phyloP scores from a whole-genome alignment of 78 protist genomes.

The Dictyostelium discoideum region dicty_2.7 NC_007089.4:4333501-4334000 shows the following conservation, averaged over 20 bases:
- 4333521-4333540: too few species aligned
- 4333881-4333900: conserved; percentile 61
- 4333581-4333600: background rate
- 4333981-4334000: background rate
- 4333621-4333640: too few species aligned
- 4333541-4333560: background rate
- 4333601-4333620: too few species aligned
- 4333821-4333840: conserved; percentile 65
- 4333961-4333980: background rate
- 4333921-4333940: background rate
- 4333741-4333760: background rate
- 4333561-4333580: background rate
- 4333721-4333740: background rate
- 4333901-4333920: background rate
- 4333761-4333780: background rate
- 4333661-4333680: background rate
- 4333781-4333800: conserved; percentile 68
- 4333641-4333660: too few species aligned
- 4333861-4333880: conserved; percentile 64
- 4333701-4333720: background rate
- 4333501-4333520: too few species aligned
- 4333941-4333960: conserved; percentile 12
- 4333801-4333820: conserved; percentile 7
- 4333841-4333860: conserved; percentile 72
- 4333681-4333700: background rate